Percentiles rank a stretch among this genome's conserved stretches.
These are phyloP conservation scores for Pulicaria dysenterica DNA, from an alignment of 129 eudicot genomes.

Conservation along the genomic window DNA sequence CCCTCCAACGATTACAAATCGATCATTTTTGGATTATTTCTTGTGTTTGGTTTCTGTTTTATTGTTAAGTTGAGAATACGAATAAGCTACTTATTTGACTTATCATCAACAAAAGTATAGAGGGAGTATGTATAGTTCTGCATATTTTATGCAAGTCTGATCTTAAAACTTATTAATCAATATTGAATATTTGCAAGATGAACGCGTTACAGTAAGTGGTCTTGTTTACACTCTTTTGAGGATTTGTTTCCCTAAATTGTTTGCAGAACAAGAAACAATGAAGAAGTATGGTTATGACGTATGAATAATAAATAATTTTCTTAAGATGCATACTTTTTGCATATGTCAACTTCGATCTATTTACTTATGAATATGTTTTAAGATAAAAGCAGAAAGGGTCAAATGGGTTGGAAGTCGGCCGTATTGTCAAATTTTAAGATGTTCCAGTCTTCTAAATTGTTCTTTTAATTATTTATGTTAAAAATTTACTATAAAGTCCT, in stretches of 20 bases:
- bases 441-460: too few relatives aligned
- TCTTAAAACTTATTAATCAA: slow-evolving; percentile 9
- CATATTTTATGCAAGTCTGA: slow-evolving; percentile 23
- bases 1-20: background rate
- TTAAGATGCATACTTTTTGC: background rate
- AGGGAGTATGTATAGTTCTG: slow-evolving; percentile 32
- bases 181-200: slow-evolving; percentile 25
- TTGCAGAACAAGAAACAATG: slow-evolving; percentile 1
- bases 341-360: too few relatives aligned
- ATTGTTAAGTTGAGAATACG: slow-evolving; percentile 22
- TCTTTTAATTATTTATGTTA: too few relatives aligned
- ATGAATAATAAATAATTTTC: background rate
- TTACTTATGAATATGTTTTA: too few relatives aligned
- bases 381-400: too few relatives aligned
- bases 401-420: too few relatives aligned
- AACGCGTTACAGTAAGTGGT: slow-evolving; percentile 4
- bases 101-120: slow-evolving; percentile 23
- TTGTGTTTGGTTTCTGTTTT: background rate
- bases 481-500: too few relatives aligned
- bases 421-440: too few relatives aligned
- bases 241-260: slow-evolving; percentile 4
- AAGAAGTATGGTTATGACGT: background rate
- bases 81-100: slow-evolving; percentile 22
- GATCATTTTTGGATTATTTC: slow-evolving; percentile 11
- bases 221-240: slow-evolving; percentile 19